A percentile compares a stretch with the other conserved stretches of the same genome.
Conservation (phyloP, 2,329 filamentous ascomycete species). For the Nemania sp. region DNA sequence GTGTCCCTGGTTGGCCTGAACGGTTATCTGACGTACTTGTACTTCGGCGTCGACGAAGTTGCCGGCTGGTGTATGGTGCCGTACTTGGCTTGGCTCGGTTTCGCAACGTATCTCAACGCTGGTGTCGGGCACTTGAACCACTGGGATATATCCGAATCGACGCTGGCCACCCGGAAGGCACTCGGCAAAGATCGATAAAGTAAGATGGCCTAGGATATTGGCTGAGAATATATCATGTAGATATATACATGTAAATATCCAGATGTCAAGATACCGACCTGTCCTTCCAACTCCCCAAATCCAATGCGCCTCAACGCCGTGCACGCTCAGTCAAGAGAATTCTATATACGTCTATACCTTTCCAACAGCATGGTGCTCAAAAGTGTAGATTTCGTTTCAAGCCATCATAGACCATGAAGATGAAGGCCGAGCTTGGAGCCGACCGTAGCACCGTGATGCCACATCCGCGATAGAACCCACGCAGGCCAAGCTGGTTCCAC, state of each 20-base stretch:
- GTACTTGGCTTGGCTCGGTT: conserved; percentile 84
- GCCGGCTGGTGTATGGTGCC: conserved; percentile 77
- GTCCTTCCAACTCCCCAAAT: neutral
- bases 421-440: conserved; percentile 95
- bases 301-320: conserved; percentile 26
- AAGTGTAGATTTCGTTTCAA: conserved; percentile 70
- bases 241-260: conserved; percentile 11
- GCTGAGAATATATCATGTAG: conserved; percentile 2
- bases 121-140: conserved; percentile 69
- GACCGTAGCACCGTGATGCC: conserved; percentile 88
- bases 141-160: conserved; percentile 58
- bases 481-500: conserved; percentile 82
- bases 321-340: conserved; percentile 15
- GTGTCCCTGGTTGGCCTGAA: conserved; percentile 71
- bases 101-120: conserved; percentile 82
- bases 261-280: conserved; percentile 5
- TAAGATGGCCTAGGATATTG: neutral
- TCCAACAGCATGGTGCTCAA: conserved; percentile 28
- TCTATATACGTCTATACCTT: conserved; percentile 26
- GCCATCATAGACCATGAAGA: conserved; percentile 93
- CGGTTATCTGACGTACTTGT: conserved; percentile 74
- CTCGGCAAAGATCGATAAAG: conserved; percentile 31
- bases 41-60: conserved; percentile 71
- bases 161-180: conserved; percentile 39
- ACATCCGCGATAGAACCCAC: conserved; percentile 88